Conservation (phyloP, 2,329 filamentous ascomycete genomes). For the Fusarium beomiforme region DNA sequence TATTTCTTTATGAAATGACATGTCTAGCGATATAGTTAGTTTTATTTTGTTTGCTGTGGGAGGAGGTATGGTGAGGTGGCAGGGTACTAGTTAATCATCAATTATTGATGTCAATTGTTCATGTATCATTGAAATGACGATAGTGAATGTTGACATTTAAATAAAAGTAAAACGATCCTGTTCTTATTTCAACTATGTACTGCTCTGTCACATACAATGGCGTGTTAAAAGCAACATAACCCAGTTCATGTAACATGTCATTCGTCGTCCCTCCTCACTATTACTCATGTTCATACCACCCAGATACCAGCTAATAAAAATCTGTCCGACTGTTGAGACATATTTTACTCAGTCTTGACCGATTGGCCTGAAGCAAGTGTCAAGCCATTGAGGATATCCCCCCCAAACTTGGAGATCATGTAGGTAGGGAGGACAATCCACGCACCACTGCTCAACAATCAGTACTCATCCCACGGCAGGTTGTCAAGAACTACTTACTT, state of each 20-base stretch:
- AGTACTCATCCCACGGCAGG: neutral
- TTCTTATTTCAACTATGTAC: neutral
- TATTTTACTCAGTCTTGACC: conserved; percentile 22
- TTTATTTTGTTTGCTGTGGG: conserved; percentile 18
- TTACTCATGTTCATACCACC: neutral
- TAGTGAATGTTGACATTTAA: neutral
- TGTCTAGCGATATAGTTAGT: conserved; percentile 24
- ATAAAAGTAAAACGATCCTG: neutral
- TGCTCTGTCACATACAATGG: neutral
- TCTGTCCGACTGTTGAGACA: fast-evolving
- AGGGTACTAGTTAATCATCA: neutral
- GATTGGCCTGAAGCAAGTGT: conserved; percentile 48
- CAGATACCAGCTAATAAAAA: neutral
- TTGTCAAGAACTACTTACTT: conserved; percentile 55
- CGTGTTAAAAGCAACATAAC: neutral
- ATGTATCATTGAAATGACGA: neutral
- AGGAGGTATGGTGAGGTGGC: neutral
- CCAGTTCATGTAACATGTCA: neutral
- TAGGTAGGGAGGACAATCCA: conserved; percentile 65
- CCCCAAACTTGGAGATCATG: conserved; percentile 61
- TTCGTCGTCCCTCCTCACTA: conserved; percentile 14
- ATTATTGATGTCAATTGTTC: neutral
- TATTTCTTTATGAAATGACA: conserved; percentile 31
- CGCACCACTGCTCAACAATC: conserved; percentile 53
- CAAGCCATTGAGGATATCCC: conserved; percentile 60